Conservation (phyloP, 2,329 filamentous ascomycete genomes). For the Venturia oleaginea region DNA sequence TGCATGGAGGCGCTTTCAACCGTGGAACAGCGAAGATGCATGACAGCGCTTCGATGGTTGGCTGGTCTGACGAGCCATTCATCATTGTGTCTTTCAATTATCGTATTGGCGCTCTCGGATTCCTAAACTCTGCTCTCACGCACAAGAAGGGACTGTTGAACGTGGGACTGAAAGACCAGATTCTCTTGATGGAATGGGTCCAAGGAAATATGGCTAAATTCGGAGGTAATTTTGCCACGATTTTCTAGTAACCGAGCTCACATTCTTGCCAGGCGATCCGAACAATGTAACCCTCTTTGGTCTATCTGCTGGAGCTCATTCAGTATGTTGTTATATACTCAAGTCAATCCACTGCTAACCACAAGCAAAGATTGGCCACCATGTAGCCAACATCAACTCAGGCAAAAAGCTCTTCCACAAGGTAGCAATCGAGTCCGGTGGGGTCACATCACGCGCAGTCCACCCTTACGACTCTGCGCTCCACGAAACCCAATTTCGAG, state of each 20-base stretch:
- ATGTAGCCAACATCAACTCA: slow-evolving; percentile 43
- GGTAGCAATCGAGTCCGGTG: slow-evolving; percentile 39
- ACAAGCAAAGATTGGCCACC: slow-evolving; percentile 50
- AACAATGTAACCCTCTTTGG: slow-evolving; percentile 26
- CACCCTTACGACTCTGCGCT: slow-evolving; percentile 18
- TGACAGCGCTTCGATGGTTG: slow-evolving; percentile 19
- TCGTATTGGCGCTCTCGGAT: slow-evolving; percentile 48
- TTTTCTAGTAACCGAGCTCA: background rate
- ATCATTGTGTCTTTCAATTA: slow-evolving; percentile 46
- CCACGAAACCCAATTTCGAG: slow-evolving; percentile 3
- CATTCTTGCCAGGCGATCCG: slow-evolving; percentile 14
- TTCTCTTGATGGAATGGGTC: slow-evolving; percentile 44
- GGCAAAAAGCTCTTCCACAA: slow-evolving; percentile 36
- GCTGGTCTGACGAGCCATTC: slow-evolving; percentile 27
- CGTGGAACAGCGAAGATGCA: slow-evolving; percentile 19
- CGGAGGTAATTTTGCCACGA: slow-evolving; percentile 31
- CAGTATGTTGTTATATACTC: slow-evolving; percentile 12
- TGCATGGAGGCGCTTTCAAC: slow-evolving; percentile 42
- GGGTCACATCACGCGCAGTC: slow-evolving; percentile 38
- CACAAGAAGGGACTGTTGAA: slow-evolving; percentile 41
- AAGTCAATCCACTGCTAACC: background rate
- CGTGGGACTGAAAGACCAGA: slow-evolving; percentile 38
- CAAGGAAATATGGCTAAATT: slow-evolving; percentile 44
- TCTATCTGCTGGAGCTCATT: slow-evolving; percentile 19
- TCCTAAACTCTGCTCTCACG: slow-evolving; percentile 37